Conservation (phyloP, 2,329 filamentous ascomycete genomes). For the Cercospora nicotianae region DNA sequence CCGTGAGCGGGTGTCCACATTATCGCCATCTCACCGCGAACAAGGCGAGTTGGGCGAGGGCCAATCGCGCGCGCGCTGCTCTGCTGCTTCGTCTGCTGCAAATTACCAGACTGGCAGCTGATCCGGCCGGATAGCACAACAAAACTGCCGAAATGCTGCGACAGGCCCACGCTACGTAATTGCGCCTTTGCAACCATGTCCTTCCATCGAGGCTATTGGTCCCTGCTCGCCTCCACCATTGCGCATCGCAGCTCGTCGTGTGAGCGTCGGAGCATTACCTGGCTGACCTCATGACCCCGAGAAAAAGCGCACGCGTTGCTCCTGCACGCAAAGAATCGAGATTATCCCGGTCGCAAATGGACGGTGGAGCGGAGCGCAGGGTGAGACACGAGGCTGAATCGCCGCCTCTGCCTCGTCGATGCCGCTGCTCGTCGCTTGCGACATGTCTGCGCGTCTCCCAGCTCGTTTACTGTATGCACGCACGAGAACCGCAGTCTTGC, state of each 20-base stretch:
- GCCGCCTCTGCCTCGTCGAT: background rate
- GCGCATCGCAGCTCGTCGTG: constrained; percentile 12
- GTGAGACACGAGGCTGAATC: constrained; percentile 24
- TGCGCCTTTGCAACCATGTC: constrained; percentile 7
- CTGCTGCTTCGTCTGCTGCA: constrained; percentile 4
- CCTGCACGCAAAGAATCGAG: constrained; percentile 18
- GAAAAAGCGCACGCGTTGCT: background rate
- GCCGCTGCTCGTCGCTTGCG: background rate
- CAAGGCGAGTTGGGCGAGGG: constrained; percentile 13
- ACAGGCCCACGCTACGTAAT: constrained; percentile 20
- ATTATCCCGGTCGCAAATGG: constrained; percentile 23
- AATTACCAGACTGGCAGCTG: constrained; percentile 8
- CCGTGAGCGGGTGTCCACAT: constrained; percentile 12
- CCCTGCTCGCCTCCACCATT: constrained; percentile 17
- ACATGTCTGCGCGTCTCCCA: background rate
- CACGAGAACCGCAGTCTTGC: constrained; percentile 9
- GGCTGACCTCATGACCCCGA: constrained; percentile 20
- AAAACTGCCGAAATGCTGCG: constrained; percentile 19
- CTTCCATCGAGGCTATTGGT: constrained; percentile 10
- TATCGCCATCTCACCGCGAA: constrained; percentile 19
- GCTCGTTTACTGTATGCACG: constrained; percentile 9
- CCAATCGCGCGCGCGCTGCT: constrained; percentile 14
- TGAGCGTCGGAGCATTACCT: constrained; percentile 14
- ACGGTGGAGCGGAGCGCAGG: background rate
- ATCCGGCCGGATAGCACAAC: constrained; percentile 17